Base-by-base conservation (phyloP, 2,329 filamentous ascomycete species). In the Diaporthe sp. region DNA sequence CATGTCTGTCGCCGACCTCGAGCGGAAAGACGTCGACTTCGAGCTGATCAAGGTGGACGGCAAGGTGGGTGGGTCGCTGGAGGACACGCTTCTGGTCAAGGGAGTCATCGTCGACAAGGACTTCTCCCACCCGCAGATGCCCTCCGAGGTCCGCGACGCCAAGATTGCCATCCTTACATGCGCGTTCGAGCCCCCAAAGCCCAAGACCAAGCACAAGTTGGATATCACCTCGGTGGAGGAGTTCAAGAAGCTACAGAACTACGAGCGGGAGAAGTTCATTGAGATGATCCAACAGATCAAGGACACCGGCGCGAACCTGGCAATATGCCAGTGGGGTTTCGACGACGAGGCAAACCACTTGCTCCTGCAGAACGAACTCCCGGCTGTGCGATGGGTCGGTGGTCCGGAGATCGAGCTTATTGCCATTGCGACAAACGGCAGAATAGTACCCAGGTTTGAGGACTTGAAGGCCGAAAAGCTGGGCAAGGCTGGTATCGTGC, bases 201-300 rank as follows among this genome's bases (percentile, higher is more conserved):
- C 97, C 80, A 99, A 99, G 92, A 99, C 97, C 65, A 99, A 99
- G 91, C 97, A 99, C 87, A 98, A 98, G 89, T 91, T 99, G 77
- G 97, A 99, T 83, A 99, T 99, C 83, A 97, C 95, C 74, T 94
- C 93, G 57, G 96, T 99, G 10, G 96, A 98, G 80, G 97, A 99
- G 87, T 99, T 98, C 90, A 98, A 98, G 90, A 97, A 97, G 87
- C 88, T 99, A 79, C 97, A 99, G 84, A 94, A 90, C 80, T 99
- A 99, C 87, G 97, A 99, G 87, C 93, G 93, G 81, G 94, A 95
- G 83, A 99, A 98, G 87, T 99, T 99, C 83, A 91, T 95, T 76
- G 96, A 98, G 88, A 99, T 99, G 97, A 98, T 99, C 81, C 90
- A 97, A 83, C 94, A 98, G 86, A 97, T 99, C 88, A 99, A 99